phyloP scores from a whole-genome alignment of 1,139 yeast genomes.

The Geotrichum carabidarum region DNA sequence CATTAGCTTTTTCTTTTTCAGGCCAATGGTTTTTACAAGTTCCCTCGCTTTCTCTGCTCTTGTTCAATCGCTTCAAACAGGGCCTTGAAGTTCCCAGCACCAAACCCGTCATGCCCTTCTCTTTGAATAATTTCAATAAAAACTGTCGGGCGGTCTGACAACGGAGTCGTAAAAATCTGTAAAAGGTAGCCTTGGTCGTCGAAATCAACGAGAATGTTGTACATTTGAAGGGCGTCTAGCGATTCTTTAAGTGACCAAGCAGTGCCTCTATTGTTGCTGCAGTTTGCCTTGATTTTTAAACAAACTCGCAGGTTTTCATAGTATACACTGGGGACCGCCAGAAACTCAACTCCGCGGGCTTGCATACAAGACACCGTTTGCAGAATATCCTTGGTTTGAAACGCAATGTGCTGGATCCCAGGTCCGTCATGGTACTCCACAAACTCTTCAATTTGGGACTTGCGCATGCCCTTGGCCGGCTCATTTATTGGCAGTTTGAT shows the following conservation, averaged over 20 bases:
- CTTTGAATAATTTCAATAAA: slow-evolving; percentile 79
- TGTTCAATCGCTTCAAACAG: slow-evolving; percentile 73
- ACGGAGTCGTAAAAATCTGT: slow-evolving; percentile 73
- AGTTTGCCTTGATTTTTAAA: background rate
- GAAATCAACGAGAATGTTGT: slow-evolving; percentile 66
- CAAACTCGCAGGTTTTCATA: slow-evolving; percentile 48
- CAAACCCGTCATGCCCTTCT: slow-evolving; percentile 75
- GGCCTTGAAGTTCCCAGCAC: slow-evolving; percentile 81
- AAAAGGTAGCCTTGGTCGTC: slow-evolving; percentile 66
- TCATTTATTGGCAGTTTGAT: slow-evolving; percentile 81
- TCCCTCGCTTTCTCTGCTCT: slow-evolving; percentile 41
- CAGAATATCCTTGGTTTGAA: slow-evolving; percentile 57
- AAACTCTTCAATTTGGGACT: slow-evolving; percentile 79
- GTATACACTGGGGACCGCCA: slow-evolving; percentile 52
- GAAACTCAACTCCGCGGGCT: slow-evolving; percentile 64
- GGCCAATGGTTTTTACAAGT: slow-evolving; percentile 26
- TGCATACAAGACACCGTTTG: slow-evolving; percentile 51
- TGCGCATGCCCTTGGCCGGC: slow-evolving; percentile 62
- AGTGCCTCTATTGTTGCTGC: background rate
- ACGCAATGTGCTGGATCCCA: slow-evolving; percentile 78
- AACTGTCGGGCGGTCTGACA: slow-evolving; percentile 72
- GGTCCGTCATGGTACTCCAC: slow-evolving; percentile 70
- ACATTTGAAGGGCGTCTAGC: slow-evolving; percentile 41
- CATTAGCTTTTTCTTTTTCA: no score
- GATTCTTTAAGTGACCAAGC: background rate